Evolutionary conservation across 129 eudicot species (phyloP).

Genomic region (Flaveria linearis): DNA sequence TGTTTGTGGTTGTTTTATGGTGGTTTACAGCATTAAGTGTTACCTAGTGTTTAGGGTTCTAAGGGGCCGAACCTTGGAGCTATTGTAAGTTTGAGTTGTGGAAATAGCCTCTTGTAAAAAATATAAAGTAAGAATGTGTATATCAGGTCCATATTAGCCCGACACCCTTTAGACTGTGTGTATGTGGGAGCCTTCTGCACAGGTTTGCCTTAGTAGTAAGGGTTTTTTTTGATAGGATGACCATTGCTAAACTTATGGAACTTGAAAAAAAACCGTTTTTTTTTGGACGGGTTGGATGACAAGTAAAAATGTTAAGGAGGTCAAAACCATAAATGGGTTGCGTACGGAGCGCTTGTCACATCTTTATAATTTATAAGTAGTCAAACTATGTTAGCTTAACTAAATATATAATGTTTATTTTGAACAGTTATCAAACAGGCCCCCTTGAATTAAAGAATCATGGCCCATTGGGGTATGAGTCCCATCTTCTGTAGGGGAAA

Average conservation of each 20-base stretch:
- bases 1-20: neutral
- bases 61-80: too few relatives aligned
- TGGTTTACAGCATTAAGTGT: neutral
- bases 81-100: too few relatives aligned
- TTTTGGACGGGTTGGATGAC: neutral
- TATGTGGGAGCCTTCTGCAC: too few relatives aligned
- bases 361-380: neutral
- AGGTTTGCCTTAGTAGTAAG: too few relatives aligned
- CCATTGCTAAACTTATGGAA: neutral
- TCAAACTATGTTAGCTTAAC: neutral
- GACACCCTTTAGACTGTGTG: too few relatives aligned
- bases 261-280: neutral
- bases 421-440: neutral
- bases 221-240: neutral
- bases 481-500: constrained; percentile 31
- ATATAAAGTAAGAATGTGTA: too few relatives aligned
- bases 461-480: constrained; percentile 28
- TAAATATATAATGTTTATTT: neutral
- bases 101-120: too few relatives aligned
- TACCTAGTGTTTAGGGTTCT: neutral
- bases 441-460: constrained; percentile 1
- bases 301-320: neutral
- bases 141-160: too few relatives aligned
- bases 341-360: neutral
- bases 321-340: neutral